Conservation (phyloP, 768 basidiomycete species). For the Saitozyma podzolica region DNA sequence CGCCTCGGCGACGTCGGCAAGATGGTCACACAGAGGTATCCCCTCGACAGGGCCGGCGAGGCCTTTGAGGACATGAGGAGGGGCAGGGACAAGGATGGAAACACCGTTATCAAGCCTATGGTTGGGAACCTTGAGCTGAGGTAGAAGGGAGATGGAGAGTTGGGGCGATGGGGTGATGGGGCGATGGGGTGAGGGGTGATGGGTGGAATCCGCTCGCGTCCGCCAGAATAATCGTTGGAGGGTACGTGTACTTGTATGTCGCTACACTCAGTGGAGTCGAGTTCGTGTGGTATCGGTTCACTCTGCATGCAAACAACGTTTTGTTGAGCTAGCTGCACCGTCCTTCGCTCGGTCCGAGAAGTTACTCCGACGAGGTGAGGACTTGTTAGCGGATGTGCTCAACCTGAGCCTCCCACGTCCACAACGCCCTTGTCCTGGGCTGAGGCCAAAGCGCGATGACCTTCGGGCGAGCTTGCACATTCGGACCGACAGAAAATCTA, state of each 20-base stretch:
- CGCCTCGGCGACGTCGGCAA: slow-evolving; percentile 66
- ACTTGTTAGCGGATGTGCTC: too few species aligned
- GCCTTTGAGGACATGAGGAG: slow-evolving; percentile 80
- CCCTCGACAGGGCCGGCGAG: slow-evolving; percentile 63
- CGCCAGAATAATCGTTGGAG: neutral
- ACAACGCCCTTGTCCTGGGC: too few species aligned
- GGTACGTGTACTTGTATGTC: too few species aligned
- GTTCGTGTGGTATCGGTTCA: neutral
- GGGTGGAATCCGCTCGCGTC: neutral
- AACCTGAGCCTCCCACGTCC: too few species aligned
- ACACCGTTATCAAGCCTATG: slow-evolving; percentile 87
- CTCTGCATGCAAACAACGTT: too few species aligned
- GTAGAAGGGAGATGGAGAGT: neutral
- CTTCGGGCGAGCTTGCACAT: too few species aligned
- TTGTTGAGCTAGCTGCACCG: too few species aligned
- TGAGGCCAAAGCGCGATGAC: too few species aligned
- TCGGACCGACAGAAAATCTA: neutral
- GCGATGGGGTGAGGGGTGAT: neutral
- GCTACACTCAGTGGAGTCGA: neutral
- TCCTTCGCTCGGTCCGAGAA: too few species aligned
- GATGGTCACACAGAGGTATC: slow-evolving; percentile 61
- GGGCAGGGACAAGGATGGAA: slow-evolving; percentile 75
- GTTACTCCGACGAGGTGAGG: too few species aligned
- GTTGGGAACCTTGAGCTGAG: slow-evolving; percentile 54
- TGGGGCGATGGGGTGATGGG: too few species aligned